phyloP scores from a whole-genome alignment of 768 basidiomycete genomes.

The Suillus paluster region DNA sequence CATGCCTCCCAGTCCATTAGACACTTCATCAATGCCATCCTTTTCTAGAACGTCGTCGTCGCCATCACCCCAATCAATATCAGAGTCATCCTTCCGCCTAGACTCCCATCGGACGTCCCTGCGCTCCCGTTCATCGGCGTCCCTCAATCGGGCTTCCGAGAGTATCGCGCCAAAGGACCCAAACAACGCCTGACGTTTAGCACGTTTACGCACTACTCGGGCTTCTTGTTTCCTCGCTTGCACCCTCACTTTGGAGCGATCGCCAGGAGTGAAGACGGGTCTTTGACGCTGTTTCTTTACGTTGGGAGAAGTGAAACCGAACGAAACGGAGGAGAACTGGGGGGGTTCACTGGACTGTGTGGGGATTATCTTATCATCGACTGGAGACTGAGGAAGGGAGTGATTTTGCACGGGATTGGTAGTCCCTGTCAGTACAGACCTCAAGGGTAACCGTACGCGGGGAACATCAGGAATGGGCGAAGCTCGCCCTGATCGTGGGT shows the following conservation, averaged over 20 bases:
- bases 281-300: conserved; percentile 29
- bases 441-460: conserved; percentile 21
- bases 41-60: conserved; percentile 30
- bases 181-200: conserved; percentile 39
- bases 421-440: conserved; percentile 31
- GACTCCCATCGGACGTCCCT: conserved; percentile 49
- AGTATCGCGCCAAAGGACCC: conserved; percentile 57
- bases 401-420: conserved; percentile 11
- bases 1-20: conserved; percentile 54
- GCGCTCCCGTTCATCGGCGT: conserved; percentile 32
- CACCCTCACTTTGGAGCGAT: conserved; percentile 26
- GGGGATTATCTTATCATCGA: neutral
- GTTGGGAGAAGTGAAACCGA: conserved; percentile 15
- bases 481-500: conserved; percentile 49
- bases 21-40: conserved; percentile 35
- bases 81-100: conserved; percentile 65
- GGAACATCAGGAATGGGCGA: conserved; percentile 21
- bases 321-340: conserved; percentile 33
- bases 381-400: neutral
- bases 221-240: conserved; percentile 28
- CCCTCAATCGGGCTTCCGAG: conserved; percentile 55
- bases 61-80: conserved; percentile 67
- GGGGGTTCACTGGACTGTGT: conserved; percentile 13
- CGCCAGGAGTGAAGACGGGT: conserved; percentile 33
- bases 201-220: conserved; percentile 18